Percentiles rank a stretch among this genome's conserved stretches.
Evolutionary conservation across 768 basidiomycete genomes (phyloP).

Genomic region (Rhizopogon vesiculosus): DNA sequence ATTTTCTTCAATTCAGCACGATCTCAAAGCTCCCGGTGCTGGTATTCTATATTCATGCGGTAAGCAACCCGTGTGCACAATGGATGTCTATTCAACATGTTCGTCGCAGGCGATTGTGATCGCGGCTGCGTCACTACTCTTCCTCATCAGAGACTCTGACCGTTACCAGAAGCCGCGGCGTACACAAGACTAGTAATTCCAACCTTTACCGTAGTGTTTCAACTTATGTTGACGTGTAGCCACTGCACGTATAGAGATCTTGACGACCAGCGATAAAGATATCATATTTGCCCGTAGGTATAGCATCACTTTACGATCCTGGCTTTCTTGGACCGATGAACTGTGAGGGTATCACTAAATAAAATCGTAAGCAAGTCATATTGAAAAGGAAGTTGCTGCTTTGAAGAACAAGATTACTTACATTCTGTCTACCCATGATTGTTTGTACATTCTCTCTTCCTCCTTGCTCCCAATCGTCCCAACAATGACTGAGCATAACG

Average conservation of each 20-base stretch:
- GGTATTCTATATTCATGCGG: conserved; percentile 21
- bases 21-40: conserved; percentile 16
- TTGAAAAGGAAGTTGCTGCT: neutral
- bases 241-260: neutral
- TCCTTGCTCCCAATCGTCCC: conserved; percentile 40
- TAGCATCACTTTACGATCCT: too few relatives aligned
- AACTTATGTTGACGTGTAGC: neutral
- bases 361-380: neutral
- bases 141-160: conserved; percentile 21
- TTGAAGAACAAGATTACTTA: neutral
- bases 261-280: neutral
- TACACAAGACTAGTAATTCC: neutral
- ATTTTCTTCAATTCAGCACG: conserved; percentile 5
- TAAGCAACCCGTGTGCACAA: neutral
- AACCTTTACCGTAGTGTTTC: neutral
- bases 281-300: neutral
- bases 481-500: conserved; percentile 30
- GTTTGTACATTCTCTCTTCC: conserved; percentile 4
- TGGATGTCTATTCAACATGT: neutral
- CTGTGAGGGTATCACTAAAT: neutral
- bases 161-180: conserved; percentile 4
- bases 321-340: neutral
- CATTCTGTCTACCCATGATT: neutral
- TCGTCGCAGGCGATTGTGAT: conserved; percentile 11
- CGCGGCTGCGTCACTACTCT: conserved; percentile 11